Base-by-base conservation (phyloP, 1,139 yeast genomes). In the Yamadazyma diospyri region DNA sequence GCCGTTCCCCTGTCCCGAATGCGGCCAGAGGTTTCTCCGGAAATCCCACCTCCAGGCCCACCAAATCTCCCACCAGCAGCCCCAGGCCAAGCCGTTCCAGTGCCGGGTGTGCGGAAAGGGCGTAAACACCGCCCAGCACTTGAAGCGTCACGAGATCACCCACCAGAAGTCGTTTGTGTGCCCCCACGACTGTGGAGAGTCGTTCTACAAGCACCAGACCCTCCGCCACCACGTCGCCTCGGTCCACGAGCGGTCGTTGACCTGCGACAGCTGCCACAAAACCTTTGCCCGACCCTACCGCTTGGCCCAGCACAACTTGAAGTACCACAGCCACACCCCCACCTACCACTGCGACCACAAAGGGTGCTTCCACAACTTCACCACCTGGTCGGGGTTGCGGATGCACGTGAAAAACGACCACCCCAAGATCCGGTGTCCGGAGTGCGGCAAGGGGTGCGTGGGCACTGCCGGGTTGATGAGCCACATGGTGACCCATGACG, bases 71-170 rank as follows among this genome's bases (percentile, higher is more conserved):
- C 92, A 83, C 50, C 50, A 61, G 14, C 64, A 61, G 22, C 63
- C 73, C 5, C 69, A 65, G 2, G 73, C 69, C 11, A 85, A 84
- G 48, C 96, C 97, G 0, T 81, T 72, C 50, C 74, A 69, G 35
- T 92, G 99, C 50, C 59, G 78, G 0, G 58, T 70, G 1, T 92
- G 99, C 55, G 81, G 81, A 1, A 87, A 87, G 53, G 95, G 96
- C 2, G 83, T 86, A 36, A 82, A 81, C 40, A 75, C 95, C 0
- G 59, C 59, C 31, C 98, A 92, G 59, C 97, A 89, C 53, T 63
- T 88, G 42, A 76, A 74, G 44, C 69, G 96, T 36, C 99, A 92
- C 53, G 89, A 71, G 51, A 65, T 74, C 16, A 81, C 94, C 9
- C 97, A 88, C 55, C 75, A 78, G 4, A 80, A 80, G 43, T 76